Evolutionary conservation across 352 stramenopile genomes (phyloP).

Genomic region (Phytopythium kandeliae): DNA sequence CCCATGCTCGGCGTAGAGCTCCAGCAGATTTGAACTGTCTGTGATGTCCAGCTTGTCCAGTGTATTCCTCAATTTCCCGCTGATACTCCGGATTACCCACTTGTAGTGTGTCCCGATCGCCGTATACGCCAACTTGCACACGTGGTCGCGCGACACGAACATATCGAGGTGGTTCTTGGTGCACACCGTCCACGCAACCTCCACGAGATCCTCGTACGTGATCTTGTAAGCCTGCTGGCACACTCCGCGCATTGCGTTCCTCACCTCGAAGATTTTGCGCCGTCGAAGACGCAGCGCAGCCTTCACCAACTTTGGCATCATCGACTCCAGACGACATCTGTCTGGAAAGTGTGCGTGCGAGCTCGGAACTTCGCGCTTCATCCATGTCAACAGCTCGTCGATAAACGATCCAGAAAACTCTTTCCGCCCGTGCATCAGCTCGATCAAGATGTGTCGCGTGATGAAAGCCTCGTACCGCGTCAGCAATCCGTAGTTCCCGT

Average conservation of each 20-base stretch:
- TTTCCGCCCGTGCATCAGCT: conserved; percentile 4
- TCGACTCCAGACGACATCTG: conserved; percentile 22
- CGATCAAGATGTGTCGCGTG: conserved; percentile 6
- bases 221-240: conserved; percentile 31
- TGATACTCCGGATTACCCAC: background rate
- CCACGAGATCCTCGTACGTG: conserved; percentile 36
- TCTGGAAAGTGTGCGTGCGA: conserved; percentile 43
- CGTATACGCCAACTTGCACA: background rate
- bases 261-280: conserved; percentile 37
- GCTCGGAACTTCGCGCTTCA: conserved; percentile 45
- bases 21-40: background rate
- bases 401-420: conserved; percentile 9
- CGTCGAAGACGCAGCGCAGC: conserved; percentile 29
- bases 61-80: background rate
- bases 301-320: conserved; percentile 30
- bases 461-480: conserved; percentile 60
- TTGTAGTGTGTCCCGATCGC: background rate
- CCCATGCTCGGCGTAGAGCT: background rate
- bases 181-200: conserved; percentile 33
- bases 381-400: conserved; percentile 19
- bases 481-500: conserved; percentile 37
- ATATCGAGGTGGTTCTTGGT: conserved; percentile 22
- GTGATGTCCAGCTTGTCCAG: background rate
- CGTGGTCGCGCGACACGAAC: conserved; percentile 2
- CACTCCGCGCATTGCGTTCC: conserved; percentile 31